Evolutionary conservation across 1,284 basidiomycete species (phyloP).

Genomic region (Trichosporon sp.): DNA sequence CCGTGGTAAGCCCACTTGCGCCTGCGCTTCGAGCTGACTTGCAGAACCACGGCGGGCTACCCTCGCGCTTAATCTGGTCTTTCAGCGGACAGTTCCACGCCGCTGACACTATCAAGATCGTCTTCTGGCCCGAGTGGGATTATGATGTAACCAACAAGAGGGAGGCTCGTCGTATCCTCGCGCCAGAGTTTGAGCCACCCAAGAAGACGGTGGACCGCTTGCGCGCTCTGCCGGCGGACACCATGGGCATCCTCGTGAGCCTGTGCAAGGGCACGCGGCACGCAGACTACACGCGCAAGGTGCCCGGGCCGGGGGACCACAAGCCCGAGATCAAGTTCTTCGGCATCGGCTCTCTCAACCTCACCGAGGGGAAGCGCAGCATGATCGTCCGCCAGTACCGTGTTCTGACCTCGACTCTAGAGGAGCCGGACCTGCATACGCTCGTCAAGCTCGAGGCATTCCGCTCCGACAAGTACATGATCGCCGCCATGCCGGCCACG

Average conservation of each 20-base stretch:
- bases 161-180: not conserved
- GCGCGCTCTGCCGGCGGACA: not conserved
- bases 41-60: not conserved
- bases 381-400: too few relatives aligned
- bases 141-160: not conserved
- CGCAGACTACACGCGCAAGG: not conserved
- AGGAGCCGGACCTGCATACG: not conserved
- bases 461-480: too few relatives aligned
- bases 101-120: not conserved
- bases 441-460: not conserved
- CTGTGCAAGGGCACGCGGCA: not conserved
- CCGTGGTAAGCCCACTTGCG: not conserved
- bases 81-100: not conserved
- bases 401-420: too few relatives aligned
- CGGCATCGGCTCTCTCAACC: not conserved
- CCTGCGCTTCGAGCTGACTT: not conserved
- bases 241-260: not conserved
- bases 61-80: not conserved
- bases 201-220: not conserved
- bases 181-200: not conserved
- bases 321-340: not conserved
- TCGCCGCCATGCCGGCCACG: not conserved
- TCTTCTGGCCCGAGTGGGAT: conserved; percentile 7
- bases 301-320: not conserved
- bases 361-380: not conserved